Conservation (phyloP, 352 stramenopile genomes). For the Phytopythium cucurbitacearum region DNA sequence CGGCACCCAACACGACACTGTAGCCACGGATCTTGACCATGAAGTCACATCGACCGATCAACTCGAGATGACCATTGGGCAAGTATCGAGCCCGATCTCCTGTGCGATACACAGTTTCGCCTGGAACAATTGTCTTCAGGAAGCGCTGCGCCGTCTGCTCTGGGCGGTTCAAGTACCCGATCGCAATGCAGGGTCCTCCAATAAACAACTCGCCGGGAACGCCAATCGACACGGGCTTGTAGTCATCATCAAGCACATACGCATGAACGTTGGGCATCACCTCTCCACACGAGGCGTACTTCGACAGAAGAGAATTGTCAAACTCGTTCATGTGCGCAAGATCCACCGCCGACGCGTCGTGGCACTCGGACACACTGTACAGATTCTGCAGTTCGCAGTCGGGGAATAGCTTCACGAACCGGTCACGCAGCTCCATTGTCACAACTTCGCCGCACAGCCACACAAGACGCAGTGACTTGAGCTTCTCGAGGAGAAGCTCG, state of each 20-base stretch:
- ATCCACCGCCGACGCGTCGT: conserved; percentile 87
- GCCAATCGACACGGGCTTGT: conserved; percentile 55
- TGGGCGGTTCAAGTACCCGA: conserved; percentile 80
- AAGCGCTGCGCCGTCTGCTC: conserved; percentile 79
- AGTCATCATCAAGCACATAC: conserved; percentile 74
- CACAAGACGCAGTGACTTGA: conserved; percentile 81
- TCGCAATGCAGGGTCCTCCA: conserved; percentile 76
- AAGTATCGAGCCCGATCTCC: conserved; percentile 90
- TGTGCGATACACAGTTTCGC: conserved; percentile 89
- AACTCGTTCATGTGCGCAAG: conserved; percentile 69
- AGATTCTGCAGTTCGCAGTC: conserved; percentile 89
- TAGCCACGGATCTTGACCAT: conserved; percentile 97
- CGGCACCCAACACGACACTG: conserved; percentile 89
- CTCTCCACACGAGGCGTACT: conserved; percentile 86
- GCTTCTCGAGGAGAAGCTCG: conserved; percentile 45
- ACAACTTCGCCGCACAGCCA: conserved; percentile 93
- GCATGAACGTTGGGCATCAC: conserved; percentile 82
- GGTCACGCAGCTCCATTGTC: conserved; percentile 84
- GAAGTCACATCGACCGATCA: conserved; percentile 92
- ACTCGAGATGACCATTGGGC: conserved; percentile 87
- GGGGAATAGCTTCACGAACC: conserved; percentile 81
- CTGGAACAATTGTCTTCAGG: conserved; percentile 55
- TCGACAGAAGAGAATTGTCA: conserved; percentile 68
- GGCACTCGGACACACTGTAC: conserved; percentile 93
- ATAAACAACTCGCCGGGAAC: conserved; percentile 84